These are phyloP conservation scores for Arthrobotrys entomopaga DNA, from an alignment of 2,329 filamentous ascomycete species.

Conservation along the genomic window DNA sequence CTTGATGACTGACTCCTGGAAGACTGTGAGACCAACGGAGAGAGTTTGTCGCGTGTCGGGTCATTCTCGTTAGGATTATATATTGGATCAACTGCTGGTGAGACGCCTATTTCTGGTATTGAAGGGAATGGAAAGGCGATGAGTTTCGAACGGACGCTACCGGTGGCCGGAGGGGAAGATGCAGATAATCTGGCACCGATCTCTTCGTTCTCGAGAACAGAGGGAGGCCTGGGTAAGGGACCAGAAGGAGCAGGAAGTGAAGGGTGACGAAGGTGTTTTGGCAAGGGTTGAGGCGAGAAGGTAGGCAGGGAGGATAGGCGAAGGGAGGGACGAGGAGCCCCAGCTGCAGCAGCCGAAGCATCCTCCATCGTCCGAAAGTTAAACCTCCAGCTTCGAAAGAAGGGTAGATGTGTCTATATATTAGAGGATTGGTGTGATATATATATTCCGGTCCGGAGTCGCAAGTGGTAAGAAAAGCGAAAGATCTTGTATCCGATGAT, in stretches of 20 bases:
- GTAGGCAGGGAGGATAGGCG: conserved; percentile 18
- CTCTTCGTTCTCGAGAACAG: conserved; percentile 35
- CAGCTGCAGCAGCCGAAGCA: not conserved
- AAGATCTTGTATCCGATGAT: no score
- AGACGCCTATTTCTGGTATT: conserved; percentile 10
- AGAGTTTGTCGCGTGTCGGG: not conserved
- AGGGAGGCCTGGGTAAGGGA: conserved; percentile 39
- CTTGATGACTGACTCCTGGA: conserved; percentile 3
- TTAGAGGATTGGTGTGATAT: no score
- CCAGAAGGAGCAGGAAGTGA: conserved; percentile 41
- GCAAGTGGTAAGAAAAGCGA: no score
- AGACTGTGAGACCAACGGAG: not conserved
- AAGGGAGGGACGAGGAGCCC: conserved; percentile 1
- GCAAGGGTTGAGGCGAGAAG: conserved; percentile 16
- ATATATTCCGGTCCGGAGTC: no score
- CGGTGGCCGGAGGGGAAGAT: conserved; percentile 13
- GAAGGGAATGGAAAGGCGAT: conserved; percentile 39
- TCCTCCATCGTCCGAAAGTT: not conserved
- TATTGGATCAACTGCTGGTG: not conserved
- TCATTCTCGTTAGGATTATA: not conserved
- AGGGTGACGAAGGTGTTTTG: conserved; percentile 40
- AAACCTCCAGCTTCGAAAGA: not conserved
- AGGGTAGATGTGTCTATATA: not conserved
- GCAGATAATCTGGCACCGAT: conserved; percentile 38
- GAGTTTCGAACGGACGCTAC: conserved; percentile 24